Base-by-base conservation (phyloP, 345 rosid genomes). In the Gossypium turneri region DNA sequence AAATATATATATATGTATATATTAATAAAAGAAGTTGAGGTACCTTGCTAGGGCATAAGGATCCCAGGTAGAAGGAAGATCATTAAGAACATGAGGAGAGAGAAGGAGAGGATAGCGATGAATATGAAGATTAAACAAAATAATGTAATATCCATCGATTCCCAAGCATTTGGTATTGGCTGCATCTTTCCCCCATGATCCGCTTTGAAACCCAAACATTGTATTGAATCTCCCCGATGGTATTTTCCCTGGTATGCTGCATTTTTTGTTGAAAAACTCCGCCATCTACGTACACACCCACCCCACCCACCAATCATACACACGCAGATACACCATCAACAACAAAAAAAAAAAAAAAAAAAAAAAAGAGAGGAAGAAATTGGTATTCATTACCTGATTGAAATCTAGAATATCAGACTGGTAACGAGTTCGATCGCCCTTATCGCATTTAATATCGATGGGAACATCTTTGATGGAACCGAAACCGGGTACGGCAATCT, bases 401-500 rank as follows among this genome's bases (percentile, higher is more conserved):
- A 95, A 95, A 22, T 85, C 90, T 7, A 95, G 96, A 74, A 93
- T 85, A 76, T 90, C 99, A 5, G 98, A 90, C 70, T 88, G 96
- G 12, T 86, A 87, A 19, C 98, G 88, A 73, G 82, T 76, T 0
- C 88, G 87, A 20, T 95, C 99, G n/a, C 99, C 99, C 80, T 95
- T 93, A 71, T 93, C 98, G 57, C 92, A 93, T 73, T 78, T 86
- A 60, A 95, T 89, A 75, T 91, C 97, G 45, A 74, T 22, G 41
- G 99, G 85, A 41, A 93, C 96, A 67, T 81, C 86, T 1, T 56
- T n/a, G 24, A 87, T 10, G 64, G 78, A 24, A 6, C 94, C 96
- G 51, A 88, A 91, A 19, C 97, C 88, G 11, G 97, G 99, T 27
- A 93, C 47, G 10, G 72, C 20, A 8, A 93, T 53, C 17, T 90